Percentiles rank a stretch among this genome's conserved stretches.
Evolutionary conservation across 192 early-diverging fungal genomes (phyloP).

Genomic region (Chytriomyces confervae): DNA sequence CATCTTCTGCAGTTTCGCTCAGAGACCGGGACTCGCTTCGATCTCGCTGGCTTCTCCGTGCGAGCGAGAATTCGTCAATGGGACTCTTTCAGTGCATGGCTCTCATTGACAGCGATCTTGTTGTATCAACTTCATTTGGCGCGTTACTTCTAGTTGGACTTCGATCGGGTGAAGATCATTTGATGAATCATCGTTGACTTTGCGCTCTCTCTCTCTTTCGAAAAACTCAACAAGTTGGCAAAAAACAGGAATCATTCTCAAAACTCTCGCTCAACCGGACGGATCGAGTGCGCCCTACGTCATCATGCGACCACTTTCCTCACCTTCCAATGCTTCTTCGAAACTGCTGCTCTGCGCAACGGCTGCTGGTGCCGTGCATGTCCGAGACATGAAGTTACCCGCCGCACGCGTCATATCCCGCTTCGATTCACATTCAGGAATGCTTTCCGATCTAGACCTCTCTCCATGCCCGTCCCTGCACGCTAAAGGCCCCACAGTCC

Average conservation of each 20-base stretch:
- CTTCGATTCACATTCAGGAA: slow-evolving; percentile 78
- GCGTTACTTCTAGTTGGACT: slow-evolving; percentile 6
- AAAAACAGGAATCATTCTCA: background rate
- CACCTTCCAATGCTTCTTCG: background rate
- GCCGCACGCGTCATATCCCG: slow-evolving; percentile 58
- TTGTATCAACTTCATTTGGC: slow-evolving; percentile 58
- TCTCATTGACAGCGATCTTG: slow-evolving; percentile 57
- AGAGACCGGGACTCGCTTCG: background rate
- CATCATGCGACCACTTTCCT: background rate
- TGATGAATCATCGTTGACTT: background rate
- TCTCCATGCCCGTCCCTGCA: slow-evolving; percentile 65
- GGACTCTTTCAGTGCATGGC: background rate
- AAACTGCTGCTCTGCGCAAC: slow-evolving; percentile 64
- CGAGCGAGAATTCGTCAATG: no score
- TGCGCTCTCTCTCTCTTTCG: background rate
- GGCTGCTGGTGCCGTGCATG: slow-evolving; percentile 64
- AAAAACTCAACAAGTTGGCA: background rate
- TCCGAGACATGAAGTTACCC: slow-evolving; percentile 71
- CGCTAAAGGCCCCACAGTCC: slow-evolving; percentile 42
- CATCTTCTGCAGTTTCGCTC: background rate
- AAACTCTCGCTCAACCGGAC: background rate
- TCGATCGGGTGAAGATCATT: background rate
- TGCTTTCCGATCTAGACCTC: slow-evolving; percentile 77
- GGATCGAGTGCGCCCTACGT: background rate
- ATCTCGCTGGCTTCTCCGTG: background rate